These are phyloP conservation scores for Malassezia furfur DNA, from an alignment of 1,284 basidiomycete genomes.

Conservation along the genomic window DNA sequence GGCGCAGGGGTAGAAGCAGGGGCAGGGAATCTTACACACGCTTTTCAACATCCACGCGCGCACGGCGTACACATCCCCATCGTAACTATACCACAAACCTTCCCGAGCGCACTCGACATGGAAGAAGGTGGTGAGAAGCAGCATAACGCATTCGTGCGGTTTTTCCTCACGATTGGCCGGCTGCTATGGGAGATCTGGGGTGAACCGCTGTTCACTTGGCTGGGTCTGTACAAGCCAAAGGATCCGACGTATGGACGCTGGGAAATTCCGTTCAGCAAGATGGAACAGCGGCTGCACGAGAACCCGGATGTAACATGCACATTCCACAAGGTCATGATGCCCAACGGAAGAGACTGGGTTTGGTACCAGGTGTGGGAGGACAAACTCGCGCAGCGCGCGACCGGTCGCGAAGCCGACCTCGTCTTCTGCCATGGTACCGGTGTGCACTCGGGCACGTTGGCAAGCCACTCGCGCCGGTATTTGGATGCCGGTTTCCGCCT, in stretches of 20 bases:
- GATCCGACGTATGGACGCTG: constrained; percentile 36
- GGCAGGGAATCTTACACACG: no score
- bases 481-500: constrained; percentile 41
- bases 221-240: constrained; percentile 25
- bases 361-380: constrained; percentile 47
- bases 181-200: constrained; percentile 35
- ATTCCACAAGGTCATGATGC: constrained; percentile 35
- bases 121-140: neutral
- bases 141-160: constrained; percentile 1
- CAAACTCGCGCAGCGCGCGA: constrained; percentile 21
- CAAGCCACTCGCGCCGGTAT: constrained; percentile 39
- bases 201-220: constrained; percentile 22
- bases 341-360: constrained; percentile 39
- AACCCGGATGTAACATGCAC: constrained; percentile 35
- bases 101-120: no score
- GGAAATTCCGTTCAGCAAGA: constrained; percentile 34
- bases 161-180: constrained; percentile 9
- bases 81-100: neutral
- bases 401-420: constrained; percentile 36
- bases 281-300: constrained; percentile 41
- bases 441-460: constrained; percentile 43
- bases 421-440: constrained; percentile 43
- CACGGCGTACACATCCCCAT: neutral
- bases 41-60: no score
- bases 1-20: no score